Base-by-base conservation (phyloP, 257 asterid genomes). In the Solanum chiquidenum region DNA sequence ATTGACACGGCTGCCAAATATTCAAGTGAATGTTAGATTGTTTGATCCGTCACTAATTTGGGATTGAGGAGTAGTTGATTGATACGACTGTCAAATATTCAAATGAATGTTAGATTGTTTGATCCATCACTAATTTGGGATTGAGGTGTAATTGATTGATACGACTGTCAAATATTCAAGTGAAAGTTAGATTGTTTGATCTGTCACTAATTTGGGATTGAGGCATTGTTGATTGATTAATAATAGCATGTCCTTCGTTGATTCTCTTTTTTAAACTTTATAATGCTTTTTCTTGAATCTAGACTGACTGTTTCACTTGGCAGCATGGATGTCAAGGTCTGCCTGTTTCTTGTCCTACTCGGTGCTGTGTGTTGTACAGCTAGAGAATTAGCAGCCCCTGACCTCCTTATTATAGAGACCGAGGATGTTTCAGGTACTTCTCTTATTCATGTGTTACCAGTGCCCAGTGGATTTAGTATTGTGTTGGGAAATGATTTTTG, bases 251-350 rank as follows among this genome's bases (percentile, higher is more conserved):
- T 46, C 68, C 18, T 5, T 80, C 11, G 18, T 82, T 6, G 44
- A 31, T 33, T 49, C n/a, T 20, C 40, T 29, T 29, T 82, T 11
- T 29, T 29, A 38, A 27, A 44, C 85, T 46, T 16, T 49, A 29
- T 49, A 29, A 29, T 82, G 20, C 20, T 49, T 27, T 49, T 49
- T 31, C 16, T 49, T 82, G 69, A 82, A 18, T 80, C 31, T 49
- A 31, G 44, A 49, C 21, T 68, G 64, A 68, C 27, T 27, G 20
- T 75, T 71, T 87, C 46, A 37, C 72, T 88, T 90, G 87, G 91
- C 93, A 97, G 98, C 91, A 97, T 97, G 99, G 95, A 93, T 74
- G 86, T 87, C 35, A 92, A 92, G 92, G 92, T 91, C 91, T 90
- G 92, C 90, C 83, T 94, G 42, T 52, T 91, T 86, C 90, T 97